Evolutionary conservation across 805 yeast species (phyloP).

Genomic region (Kodamaea laetipori): DNA sequence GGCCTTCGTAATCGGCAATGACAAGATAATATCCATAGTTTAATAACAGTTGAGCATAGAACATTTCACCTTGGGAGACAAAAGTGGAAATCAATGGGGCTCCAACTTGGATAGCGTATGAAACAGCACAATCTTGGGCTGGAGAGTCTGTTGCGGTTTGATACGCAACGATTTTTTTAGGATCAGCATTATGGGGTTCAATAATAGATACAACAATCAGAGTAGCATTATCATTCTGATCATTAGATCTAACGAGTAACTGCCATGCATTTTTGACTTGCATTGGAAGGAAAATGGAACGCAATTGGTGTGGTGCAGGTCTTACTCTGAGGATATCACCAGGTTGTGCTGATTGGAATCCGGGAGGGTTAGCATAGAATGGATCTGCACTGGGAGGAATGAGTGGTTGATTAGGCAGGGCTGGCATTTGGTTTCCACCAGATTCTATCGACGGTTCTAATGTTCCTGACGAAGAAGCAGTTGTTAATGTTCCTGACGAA

Average conservation of each 20-base stretch:
- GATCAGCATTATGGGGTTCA: slow-evolving; percentile 32
- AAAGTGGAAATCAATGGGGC: slow-evolving; percentile 10
- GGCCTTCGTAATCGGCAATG: slow-evolving; percentile 26
- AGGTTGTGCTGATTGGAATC: slow-evolving; percentile 16
- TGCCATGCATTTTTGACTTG: slow-evolving; percentile 19
- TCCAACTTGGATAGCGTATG: slow-evolving; percentile 23
- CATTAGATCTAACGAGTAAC: slow-evolving; percentile 19
- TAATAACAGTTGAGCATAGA: slow-evolving; percentile 17
- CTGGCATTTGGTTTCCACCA: too few relatives aligned
- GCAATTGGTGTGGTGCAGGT: slow-evolving; percentile 15
- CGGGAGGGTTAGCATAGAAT: slow-evolving; percentile 19
- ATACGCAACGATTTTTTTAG: slow-evolving; percentile 28
- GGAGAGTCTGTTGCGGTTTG: slow-evolving; percentile 34
- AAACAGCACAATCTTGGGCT: slow-evolving; percentile 28
- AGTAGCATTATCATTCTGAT: slow-evolving; percentile 27
- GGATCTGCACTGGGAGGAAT: slow-evolving; percentile 14
- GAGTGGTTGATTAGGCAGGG: background rate
- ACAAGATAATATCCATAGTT: slow-evolving; percentile 24
- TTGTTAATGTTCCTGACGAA: too few relatives aligned
- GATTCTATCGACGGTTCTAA: too few relatives aligned
- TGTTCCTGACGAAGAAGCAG: too few relatives aligned
- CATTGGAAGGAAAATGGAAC: slow-evolving; percentile 15
- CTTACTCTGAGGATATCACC: slow-evolving; percentile 20
- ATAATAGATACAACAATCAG: slow-evolving; percentile 30
- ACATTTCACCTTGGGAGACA: slow-evolving; percentile 18